A percentile compares a stretch with the other conserved stretches of the same genome.
Evolutionary conservation across 148 eudicot species (phyloP).

Genomic region (Suaeda aralocaspica): DNA sequence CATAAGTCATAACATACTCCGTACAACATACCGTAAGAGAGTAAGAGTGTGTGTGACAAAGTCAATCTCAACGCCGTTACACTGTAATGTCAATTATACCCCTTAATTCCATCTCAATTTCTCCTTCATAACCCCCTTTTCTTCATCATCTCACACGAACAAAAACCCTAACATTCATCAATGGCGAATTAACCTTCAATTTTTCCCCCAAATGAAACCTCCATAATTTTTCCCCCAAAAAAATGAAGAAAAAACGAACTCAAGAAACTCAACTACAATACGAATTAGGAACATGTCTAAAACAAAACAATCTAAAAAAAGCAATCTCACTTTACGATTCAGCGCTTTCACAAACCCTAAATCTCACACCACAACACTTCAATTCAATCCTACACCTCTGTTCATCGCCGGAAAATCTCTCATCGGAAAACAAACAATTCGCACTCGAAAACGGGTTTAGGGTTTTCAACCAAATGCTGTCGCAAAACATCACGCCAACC

Average conservation of each 20-base stretch:
- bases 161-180: neutral
- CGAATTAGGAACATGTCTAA: slow-evolving; percentile 50
- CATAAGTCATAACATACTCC: no score
- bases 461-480: slow-evolving; percentile 46
- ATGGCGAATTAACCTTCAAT: neutral
- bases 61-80: no score
- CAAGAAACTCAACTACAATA: slow-evolving; percentile 46
- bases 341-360: slow-evolving; percentile 38
- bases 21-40: no score
- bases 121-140: no score
- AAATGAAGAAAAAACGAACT: slow-evolving; percentile 37
- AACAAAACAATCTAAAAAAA: slow-evolving; percentile 27
- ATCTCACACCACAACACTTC: slow-evolving; percentile 44
- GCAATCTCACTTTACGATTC: slow-evolving; percentile 56
- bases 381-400: slow-evolving; percentile 59
- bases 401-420: slow-evolving; percentile 34
- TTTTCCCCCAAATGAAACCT: neutral
- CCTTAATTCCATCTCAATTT: no score
- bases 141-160: no score
- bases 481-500: slow-evolving; percentile 42
- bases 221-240: neutral
- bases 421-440: slow-evolving; percentile 20
- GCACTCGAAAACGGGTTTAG: slow-evolving; percentile 47
- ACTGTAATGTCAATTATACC: no score
- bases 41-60: no score